Base-by-base conservation (phyloP, 257 asterid genomes). In the Striga asiatica region DNA sequence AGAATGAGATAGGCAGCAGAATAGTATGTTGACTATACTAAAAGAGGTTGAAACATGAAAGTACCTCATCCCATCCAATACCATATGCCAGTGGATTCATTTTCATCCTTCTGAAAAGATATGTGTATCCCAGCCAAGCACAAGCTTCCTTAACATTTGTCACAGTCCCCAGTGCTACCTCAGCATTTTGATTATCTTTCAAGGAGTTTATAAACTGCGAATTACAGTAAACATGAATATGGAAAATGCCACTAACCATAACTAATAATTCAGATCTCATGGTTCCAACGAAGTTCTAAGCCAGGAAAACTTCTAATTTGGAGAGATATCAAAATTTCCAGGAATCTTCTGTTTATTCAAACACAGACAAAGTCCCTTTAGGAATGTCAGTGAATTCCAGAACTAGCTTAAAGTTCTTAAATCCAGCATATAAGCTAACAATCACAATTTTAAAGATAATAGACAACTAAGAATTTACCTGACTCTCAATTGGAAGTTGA, bases 61-160 rank as follows among this genome's bases (percentile, higher is more conserved):
- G 38, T 87, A 91, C 98, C 98, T 91, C 97, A 73, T 91, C 98
- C 98, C 98, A 91, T 66, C 95, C 95, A 58, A 91, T 82, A 46
- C 98, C 98, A 68, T 91, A 91, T 27, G 95, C 95, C 81, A 91
- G 73, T 48, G 98, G 98, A 72, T 91, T 91, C 89, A 80, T 84
- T 78, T 77, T 91, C 98, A 91, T 91, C 76, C 98, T 80, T 71
- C 84, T 91, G 71, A 84, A 84, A 61, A 91, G 98, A 71, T 91
- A 91, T 28, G 98, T 91, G 62, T 91, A 91, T 29, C 98, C 96
- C 53, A 91, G 89, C 98, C 98, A 91, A 51, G 97, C 95, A 78
- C 98, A 91, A 67, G 98, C 98, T 77, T 91, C 98, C 84, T 91
- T 91, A 38, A 91, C 94, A 74, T 91, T 91, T 61, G 98, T 87